Evolutionary conservation across 2,329 filamentous ascomycete genomes (phyloP).

Genomic region (Neofusicoccum umdonicola): DNA sequence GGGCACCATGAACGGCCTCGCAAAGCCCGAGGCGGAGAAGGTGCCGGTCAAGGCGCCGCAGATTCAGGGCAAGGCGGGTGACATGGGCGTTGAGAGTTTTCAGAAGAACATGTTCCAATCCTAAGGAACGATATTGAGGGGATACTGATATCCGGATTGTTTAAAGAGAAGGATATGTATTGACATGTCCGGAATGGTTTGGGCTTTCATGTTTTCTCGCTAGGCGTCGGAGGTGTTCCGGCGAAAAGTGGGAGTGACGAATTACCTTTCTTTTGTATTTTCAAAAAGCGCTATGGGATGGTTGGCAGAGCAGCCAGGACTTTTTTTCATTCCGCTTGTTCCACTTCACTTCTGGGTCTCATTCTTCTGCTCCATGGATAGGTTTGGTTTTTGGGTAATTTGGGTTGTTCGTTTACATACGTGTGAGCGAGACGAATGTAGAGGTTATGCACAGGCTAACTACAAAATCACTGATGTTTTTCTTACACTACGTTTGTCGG

Average conservation of each 20-base stretch:
- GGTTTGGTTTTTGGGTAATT: neutral
- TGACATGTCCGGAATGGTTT: neutral
- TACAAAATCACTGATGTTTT: neutral
- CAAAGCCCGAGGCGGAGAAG: conserved; percentile 27
- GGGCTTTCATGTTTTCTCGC: neutral
- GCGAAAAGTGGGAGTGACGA: neutral
- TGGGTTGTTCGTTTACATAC: too few relatives aligned
- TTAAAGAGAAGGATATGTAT: neutral
- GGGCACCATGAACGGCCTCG: conserved; percentile 38
- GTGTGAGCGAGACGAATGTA: neutral
- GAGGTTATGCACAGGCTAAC: neutral
- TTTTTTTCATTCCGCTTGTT: neutral
- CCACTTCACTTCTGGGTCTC: neutral
- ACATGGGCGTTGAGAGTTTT: conserved; percentile 67
- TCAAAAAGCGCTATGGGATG: neutral
- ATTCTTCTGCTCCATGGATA: neutral
- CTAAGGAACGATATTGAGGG: neutral
- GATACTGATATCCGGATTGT: neutral
- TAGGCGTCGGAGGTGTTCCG: conserved; percentile 14
- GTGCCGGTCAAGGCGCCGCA: conserved; percentile 43
- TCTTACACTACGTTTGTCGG: neutral
- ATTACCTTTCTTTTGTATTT: neutral
- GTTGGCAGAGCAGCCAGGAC: neutral
- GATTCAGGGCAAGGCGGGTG: conserved; percentile 59
- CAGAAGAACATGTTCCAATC: conserved; percentile 69